Base-by-base conservation (phyloP, 352 stramenopile species). In the Chrysophaeum taylorii region DNA sequence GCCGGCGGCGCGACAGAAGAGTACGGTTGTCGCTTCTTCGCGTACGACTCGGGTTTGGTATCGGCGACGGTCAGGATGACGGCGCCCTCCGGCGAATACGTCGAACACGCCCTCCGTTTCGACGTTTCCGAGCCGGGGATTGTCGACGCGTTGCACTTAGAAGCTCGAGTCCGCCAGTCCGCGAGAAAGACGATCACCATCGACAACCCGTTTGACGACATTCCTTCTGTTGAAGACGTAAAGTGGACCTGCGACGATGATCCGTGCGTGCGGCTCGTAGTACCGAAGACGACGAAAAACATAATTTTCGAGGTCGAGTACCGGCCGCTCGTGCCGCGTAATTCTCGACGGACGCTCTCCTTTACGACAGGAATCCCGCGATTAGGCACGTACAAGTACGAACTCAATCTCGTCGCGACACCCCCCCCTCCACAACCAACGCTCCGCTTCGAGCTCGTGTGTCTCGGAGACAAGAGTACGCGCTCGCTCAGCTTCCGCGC, bases 251-350 rank as follows among this genome's bases (percentile, higher is more conserved):
- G 89, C 54, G 87, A 78, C 38, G 12, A 16, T 5, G 75, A 82
- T n/a, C 77, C 79, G 21, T 78, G 88, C 37, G 79, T 87, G 18
- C 86, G 86, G 9, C 84, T 95, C 4, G 77, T 76, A 0, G 80
- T 90, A 54, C 50, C 94, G 7, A 83, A 72, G 2, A 80, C 82
- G 29, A 88, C 94, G 62, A 84, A 73, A 0, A 89, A 96, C 75
- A 88, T 89, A 0, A 78, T 79, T 14, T 95, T 91, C 70, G 89
- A 94, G 62, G 78, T 96, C 29, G 87, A 95, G 70, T 96, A 92
- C 73, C 81, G 89, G 16, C 89, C 89, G 7, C 83, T 86, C 5
- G 38, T 93, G 35, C 80, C 89, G 31, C 80, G 69, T 0, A 69
- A 60, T 14, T 23, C 41, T 7, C 73, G 73, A 0, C 53, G 73